phyloP scores from a whole-genome alignment of 371 early-diverging fungal genomes.

The Batkoa obscura region DNA sequence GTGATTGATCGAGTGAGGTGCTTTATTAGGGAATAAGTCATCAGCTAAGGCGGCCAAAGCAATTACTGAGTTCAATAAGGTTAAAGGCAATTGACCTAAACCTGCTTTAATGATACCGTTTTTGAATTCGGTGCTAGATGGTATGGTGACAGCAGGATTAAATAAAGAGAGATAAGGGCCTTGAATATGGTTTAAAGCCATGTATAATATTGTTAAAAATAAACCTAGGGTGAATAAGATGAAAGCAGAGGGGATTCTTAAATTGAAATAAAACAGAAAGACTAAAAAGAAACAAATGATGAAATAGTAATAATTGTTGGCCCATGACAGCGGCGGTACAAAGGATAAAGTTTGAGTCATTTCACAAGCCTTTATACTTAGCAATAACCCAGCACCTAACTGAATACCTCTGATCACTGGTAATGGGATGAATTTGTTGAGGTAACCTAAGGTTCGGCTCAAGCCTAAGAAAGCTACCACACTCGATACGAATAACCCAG shows the following conservation, averaged over 20 bases:
- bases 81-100: conserved; percentile 76
- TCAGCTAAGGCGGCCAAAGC: conserved; percentile 57
- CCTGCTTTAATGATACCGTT: conserved; percentile 57
- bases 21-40: conserved; percentile 57
- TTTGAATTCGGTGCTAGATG: conserved; percentile 40
- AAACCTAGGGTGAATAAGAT: conserved; percentile 1
- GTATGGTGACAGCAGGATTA: conserved; percentile 26
- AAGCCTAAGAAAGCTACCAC: conserved; percentile 45
- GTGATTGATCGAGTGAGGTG: conserved; percentile 21
- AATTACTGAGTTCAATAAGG: conserved; percentile 67
- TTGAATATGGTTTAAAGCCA: conserved; percentile 15
- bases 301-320: conserved; percentile 57
- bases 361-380: conserved; percentile 52
- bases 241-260: conserved; percentile 6
- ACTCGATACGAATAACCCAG: conserved; percentile 50
- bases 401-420: conserved; percentile 74
- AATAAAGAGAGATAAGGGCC: conserved; percentile 31
- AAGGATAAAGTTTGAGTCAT: conserved; percentile 19
- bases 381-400: conserved; percentile 59
- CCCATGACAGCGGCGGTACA: too few species aligned
- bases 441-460: conserved; percentile 48
- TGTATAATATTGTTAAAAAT: conserved; percentile 11
- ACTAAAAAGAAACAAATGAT: conserved; percentile 41
- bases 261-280: conserved; percentile 30
- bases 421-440: conserved; percentile 49